These are phyloP conservation scores for Pseudocercospora eumusae DNA, from an alignment of 2,329 filamentous ascomycete species.

Conservation along the genomic window DNA sequence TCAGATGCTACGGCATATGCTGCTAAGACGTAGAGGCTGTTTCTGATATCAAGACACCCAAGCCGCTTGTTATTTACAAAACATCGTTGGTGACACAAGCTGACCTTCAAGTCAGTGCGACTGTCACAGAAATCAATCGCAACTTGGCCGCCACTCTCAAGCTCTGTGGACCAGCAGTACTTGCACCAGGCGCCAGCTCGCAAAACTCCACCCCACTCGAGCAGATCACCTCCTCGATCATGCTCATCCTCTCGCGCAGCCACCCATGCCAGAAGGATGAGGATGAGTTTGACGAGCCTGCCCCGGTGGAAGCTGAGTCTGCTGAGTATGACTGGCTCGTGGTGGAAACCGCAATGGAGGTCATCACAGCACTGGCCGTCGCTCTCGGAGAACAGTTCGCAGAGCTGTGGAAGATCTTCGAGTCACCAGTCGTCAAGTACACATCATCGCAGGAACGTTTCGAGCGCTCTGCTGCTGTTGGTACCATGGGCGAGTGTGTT, in stretches of 20 bases:
- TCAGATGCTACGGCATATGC: constrained; percentile 70
- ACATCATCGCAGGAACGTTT: constrained; percentile 81
- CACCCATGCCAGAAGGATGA: constrained; percentile 93
- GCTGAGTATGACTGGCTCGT: constrained; percentile 98
- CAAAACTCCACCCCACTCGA: constrained; percentile 38
- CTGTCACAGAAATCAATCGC: constrained; percentile 93
- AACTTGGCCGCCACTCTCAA: constrained; percentile 89
- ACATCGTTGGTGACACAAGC: constrained; percentile 47
- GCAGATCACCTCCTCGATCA: constrained; percentile 72
- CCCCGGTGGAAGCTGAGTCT: constrained; percentile 67
- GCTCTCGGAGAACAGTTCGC: constrained; percentile 79
- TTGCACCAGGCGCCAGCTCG: constrained; percentile 67
- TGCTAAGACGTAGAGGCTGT: constrained; percentile 46
- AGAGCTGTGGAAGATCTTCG: constrained; percentile 93
- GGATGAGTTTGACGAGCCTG: constrained; percentile 75
- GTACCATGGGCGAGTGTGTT: constrained; percentile 87
- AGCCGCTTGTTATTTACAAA: constrained; percentile 18
- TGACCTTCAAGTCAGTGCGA: constrained; percentile 60
- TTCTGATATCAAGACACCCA: constrained; percentile 46
- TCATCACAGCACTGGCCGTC: constrained; percentile 78
- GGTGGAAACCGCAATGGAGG: constrained; percentile 90
- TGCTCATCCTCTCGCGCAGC: constrained; percentile 80
- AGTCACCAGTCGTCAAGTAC: constrained; percentile 87
- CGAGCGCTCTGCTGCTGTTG: constrained; percentile 86
- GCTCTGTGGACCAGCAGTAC: constrained; percentile 81